A percentile compares a stretch with the other conserved stretches of the same genome.
phyloP scores from a whole-genome alignment of 1,284 basidiomycete genomes.

The Vanrija humicola region DNA sequence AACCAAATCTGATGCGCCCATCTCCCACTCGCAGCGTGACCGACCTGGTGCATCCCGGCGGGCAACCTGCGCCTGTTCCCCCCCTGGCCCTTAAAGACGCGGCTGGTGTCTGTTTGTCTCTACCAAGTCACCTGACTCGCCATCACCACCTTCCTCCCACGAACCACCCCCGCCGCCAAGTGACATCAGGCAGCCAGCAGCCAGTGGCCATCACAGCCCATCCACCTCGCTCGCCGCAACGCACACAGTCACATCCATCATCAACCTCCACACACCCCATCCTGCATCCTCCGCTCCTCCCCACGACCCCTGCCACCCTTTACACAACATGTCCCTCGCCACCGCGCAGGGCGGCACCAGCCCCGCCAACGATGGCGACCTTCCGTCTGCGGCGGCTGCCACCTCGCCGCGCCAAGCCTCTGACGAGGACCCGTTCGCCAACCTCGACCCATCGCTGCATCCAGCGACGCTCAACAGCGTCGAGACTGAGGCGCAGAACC shows the following conservation, averaged over 20 bases:
- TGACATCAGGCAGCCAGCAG: not conserved
- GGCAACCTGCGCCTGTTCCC: not conserved
- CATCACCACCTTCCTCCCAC: not conserved
- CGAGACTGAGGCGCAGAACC: constrained; percentile 12
- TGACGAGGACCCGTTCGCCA: constrained; percentile 14
- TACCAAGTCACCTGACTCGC: constrained; percentile 7
- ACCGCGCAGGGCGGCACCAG: not conserved
- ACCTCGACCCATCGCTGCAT: constrained; percentile 23
- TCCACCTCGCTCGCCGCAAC: not conserved
- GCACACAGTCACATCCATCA: not conserved
- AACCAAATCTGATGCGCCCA: not conserved
- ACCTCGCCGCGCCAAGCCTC: not conserved
- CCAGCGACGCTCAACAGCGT: constrained; percentile 16
- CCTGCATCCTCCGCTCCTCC: not conserved
- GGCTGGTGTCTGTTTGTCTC: not conserved
- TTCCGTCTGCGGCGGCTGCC: not conserved
- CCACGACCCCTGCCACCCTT: not conserved
- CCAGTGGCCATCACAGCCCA: not conserved
- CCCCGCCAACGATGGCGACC: not conserved
- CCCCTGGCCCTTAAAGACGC: not conserved
- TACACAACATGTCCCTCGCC: not conserved
- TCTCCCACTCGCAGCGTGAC: no score
- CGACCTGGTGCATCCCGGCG: no score
- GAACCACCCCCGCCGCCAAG: not conserved
- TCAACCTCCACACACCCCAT: not conserved